Base-by-base conservation (phyloP, 1,284 basidiomycete species). In the Cryptococcus sp. region DNA sequence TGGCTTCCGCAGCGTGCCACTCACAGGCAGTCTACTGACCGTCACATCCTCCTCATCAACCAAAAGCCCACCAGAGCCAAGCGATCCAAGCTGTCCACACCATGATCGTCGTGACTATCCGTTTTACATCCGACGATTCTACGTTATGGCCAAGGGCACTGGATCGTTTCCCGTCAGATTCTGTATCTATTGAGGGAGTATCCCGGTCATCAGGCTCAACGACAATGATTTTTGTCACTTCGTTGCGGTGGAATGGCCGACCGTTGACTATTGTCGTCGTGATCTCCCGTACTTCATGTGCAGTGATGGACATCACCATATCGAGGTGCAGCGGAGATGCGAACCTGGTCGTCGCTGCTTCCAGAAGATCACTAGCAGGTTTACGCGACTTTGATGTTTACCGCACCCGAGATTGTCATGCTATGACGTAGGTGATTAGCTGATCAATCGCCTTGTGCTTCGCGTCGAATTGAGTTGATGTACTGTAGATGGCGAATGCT, bases 251-350 rank as follows among this genome's bases (percentile, higher is more conserved):
- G 22, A 61, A 46, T 10, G 43, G n/a, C 15, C 41, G 54, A 3
- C 67, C 67, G 44, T 69, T 67, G 45, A 69, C 58, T 7, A 26
- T 45, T 0, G 47, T 61, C 5, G 58, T 58, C 45, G 41, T 17
- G 15, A 23, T 55, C 37, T 58, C 53, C 11, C 22, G 26, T 11
- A 26, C 52, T 41, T 62, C 51, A 25, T 55, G 26, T 11, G 67
- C 60, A 5, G 59, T 67, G 17, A 69, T 57, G 2, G 67, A 62
- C 23, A 69, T 58, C 25, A 57, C 55, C 61, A 64, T 65, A 22
- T 38, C 17, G 23, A 20, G 13, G 29, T 10, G 29, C 29, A 34
- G 29, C 29, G 29, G 29, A n/a, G n/a, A n/a, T n/a, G n/a, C n/a
- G n/a, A n/a, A n/a, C n/a, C n/a, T n/a, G n/a, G 5, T 4, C 29